Evolutionary conservation across 441 rosid species (phyloP), one percentile per base, ranked within the genome.

Genomic region (Kokia cookei): DNA sequence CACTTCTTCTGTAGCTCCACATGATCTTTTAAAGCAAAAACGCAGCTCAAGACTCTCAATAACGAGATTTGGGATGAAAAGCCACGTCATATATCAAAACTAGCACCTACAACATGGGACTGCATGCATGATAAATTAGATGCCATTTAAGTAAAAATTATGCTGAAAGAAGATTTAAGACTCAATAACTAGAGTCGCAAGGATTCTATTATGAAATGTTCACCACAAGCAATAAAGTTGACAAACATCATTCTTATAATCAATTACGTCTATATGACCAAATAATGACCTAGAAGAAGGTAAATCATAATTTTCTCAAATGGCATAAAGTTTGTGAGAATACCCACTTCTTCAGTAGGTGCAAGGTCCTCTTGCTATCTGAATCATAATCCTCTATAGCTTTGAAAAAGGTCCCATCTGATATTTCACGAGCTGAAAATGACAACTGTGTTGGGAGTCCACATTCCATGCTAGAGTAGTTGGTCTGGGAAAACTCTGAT

Each of bases 341-440:
- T 71, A 79, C 91, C 65, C 78, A 96, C 99, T 91, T 92, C 75
- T 89, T 75, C 78, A 96, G 80, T 72, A 87, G 99, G 79, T 90
- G 77, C 80, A 93, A 79, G 67, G 91, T 80, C 82, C 96, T 93
- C 84, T 91, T 90, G 93, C 88, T 91, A 83, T 92, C 98, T 35
- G 97, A 86, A 82, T 96, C 99, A 79, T 92, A 96, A 73, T 91
- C 92, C 81, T 92, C 91, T 65, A 96, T 96, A 76, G 97, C 93
- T 86, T 86, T 92, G 84, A 93, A 96, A 77, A 96, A 85, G 69
- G 99, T 89, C 73, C 99, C 99, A 85, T 96, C 98, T 63, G 97
- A 86, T 78, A 96, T 74, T 84, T 96, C 99, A 81, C 96, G 93
- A 71, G 99, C 97, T 37, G 97, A 90, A 86, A 96, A 96, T 65